Base-by-base conservation (phyloP, 352 stramenopile genomes). In the Phytophthora boehmeriae region DNA sequence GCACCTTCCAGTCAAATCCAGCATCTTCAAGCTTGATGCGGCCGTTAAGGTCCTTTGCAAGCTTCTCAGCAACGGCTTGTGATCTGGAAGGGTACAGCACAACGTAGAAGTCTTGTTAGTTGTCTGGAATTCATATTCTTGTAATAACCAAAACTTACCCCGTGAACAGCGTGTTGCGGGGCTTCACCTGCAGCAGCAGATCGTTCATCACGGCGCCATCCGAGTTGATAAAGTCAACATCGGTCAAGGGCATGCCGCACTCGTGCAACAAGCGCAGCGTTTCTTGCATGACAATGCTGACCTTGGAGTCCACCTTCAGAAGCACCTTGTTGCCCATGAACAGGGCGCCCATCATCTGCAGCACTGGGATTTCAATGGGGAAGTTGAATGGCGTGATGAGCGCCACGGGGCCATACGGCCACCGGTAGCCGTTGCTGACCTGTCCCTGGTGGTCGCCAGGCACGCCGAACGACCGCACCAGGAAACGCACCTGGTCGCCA, bases 301-400 rank as follows among this genome's bases (percentile, higher is more conserved):
- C 95, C 79, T 98, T 97, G 45, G 96, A 97, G 62, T 96, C 90
- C 30, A 97, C 90, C 78, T 98, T 99, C 32, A 99, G 73, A 22
- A 93, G 79, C 32, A 98, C 91, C 70, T 99, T 99, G 82, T 99
- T 99, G 51, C 97, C 97, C 97, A 99, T 99, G 76, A 92, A 99
- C 2, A 99, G 80, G 16, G 96, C 92, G 13, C 97, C 97, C 93
- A 99, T 98, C 42, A 99, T 76, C 83, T 99, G 97, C n/a, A 99
- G 84, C 53, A 98, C 87, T 1, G 97, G 97, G 76, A 99, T 99
- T 76, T 99, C 96, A 64, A 82, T 99, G 38, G 68, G 97, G 69
- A 99, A 99, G 78, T 99, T 99, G 79, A 99, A 99, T 8, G 97
- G 97, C 56, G 96, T 96, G 49, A 99, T 96, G 19, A 99, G 83